Base-by-base conservation (phyloP, 2,329 filamentous ascomycete species). In the Amphichorda felina region DNA sequence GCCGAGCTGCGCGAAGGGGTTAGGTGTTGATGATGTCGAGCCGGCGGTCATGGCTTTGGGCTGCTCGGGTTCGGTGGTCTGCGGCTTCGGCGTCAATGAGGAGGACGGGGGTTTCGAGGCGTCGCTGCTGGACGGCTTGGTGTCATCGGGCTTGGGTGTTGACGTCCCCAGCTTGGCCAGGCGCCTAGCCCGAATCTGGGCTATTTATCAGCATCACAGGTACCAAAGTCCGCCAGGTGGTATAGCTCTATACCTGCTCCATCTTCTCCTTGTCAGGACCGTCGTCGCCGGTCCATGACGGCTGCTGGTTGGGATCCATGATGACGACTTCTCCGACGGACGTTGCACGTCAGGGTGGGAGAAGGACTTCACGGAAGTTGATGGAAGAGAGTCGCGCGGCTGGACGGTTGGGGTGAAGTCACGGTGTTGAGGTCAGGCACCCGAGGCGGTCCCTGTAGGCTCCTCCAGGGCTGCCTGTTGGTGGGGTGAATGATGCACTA, bases 191-290 rank as follows among this genome's bases (percentile, higher is more conserved):
- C 67, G 63, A 41, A 71, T 71, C 63, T 67, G 27, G 13, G 28
- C 10, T 21, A 25, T 22, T 35, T 35, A 45, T 41, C 41, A 41
- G 25, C 36, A 27, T 26, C 9, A 16, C 15, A n/a, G n/a, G 7
- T 9, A 15, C 13, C 8, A 9, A 9, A 15, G 9, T 19, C 8
- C 11, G 27, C 18, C 11, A 21, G 16, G 14, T 16, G 14, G n/a
- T n/a, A n/a, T n/a, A n/a, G n/a, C n/a, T 32, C 8, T 54, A 49
- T 51, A 64, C 68, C 63, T 71, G 64, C 40, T 71, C 69, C 68
- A 74, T 74, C 50, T 68, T 72, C 50, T 72, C 68, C 48, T 67
- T 64, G 46, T 74, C 69, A 16, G 70, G 70, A 40, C 66, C 70
- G 46, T 74, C 71, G 33, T 59, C 59, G 45, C 55, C 55, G 30